Evolutionary conservation across 352 stramenopile species (phyloP), one percentile per base, ranked within the genome.

Genomic region (Pythium myriotylum): DNA sequence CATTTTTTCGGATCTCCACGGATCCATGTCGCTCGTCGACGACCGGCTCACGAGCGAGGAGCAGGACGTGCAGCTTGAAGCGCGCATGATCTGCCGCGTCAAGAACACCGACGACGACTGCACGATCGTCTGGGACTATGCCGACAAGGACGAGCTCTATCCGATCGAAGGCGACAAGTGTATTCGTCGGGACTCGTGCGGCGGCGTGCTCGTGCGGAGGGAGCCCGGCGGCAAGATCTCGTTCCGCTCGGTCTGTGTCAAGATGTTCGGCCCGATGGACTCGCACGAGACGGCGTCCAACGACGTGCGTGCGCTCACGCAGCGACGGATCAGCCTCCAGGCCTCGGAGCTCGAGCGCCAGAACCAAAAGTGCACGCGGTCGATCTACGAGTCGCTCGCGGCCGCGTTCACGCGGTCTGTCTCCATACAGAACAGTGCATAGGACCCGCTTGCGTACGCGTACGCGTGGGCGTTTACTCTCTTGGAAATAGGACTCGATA

Each of bases 61-160:
- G n/a, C 41, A 64, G 50, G 55, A 77, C 26, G 74, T 90, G 41
- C 67, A 70, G 32, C 65, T 90, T n/a, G 81, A 88, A 54, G 67
- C 78, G 4, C 81, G 77, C 27, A 79, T 86, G 55, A 57, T 90
- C 8, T 86, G 76, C 19, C 65, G 74, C 29, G 75, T 84, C 27
- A 46, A 76, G 60, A 67, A 68, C 24, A 29, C 33, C 6, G 52
- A 62, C 12, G 53, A 81, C 19, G 69, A 72, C 48, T 71, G 62
- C 13, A 50, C 81, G 43, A 79, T 90, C 39, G 48, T 81, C 22
- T 88, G 79, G 81, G 81, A 90, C 54, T 90, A 88, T 26, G 77
- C 79, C 32, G 81, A 88, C 66, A 72, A 78, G n/a, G 81, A 90
- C 62, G 72, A 81, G 14, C 46, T 81, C 43, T 74, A 85, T 29